phyloP scores from a whole-genome alignment of 768 basidiomycete species.

The Russula lepida region DNA sequence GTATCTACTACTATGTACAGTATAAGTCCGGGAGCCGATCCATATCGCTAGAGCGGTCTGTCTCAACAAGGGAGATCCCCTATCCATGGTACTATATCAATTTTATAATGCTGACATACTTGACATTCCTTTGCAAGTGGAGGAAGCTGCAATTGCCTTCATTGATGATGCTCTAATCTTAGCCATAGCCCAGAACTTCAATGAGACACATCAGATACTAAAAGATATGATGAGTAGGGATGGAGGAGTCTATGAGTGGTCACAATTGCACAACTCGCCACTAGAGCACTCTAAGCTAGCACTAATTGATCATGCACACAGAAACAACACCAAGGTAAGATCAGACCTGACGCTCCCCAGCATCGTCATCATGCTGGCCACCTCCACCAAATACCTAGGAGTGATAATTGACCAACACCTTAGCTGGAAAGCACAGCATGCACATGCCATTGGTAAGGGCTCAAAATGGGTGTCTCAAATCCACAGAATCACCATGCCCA shows the following conservation, averaged over 20 bases:
- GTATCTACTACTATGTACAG: no score
- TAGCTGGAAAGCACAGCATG: not conserved
- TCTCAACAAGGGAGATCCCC: conserved; percentile 1
- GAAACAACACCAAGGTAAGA: not conserved
- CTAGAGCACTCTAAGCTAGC: not conserved
- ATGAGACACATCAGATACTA: not conserved
- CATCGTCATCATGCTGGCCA: accelerated
- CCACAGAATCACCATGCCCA: no score
- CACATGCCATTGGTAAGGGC: not conserved
- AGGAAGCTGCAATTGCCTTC: not conserved
- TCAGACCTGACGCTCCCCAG: not conserved
- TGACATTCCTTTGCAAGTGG: not conserved
- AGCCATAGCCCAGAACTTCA: conserved; percentile 23
- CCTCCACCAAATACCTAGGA: not conserved
- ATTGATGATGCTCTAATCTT: conserved; percentile 14
- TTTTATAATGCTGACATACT: conserved; percentile 4
- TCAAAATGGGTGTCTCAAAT: not conserved
- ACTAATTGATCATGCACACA: not conserved
- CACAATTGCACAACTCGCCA: not conserved
- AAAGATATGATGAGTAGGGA: not conserved
- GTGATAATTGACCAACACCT: not conserved
- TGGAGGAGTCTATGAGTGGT: not conserved
- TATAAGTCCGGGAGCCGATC: no score
- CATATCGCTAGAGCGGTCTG: no score
- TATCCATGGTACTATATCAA: not conserved